A percentile compares a stretch with the other conserved stretches of the same genome.
phyloP scores from a whole-genome alignment of 306 rosid genomes.

The Psophocarpus tetragonolobus region DNA sequence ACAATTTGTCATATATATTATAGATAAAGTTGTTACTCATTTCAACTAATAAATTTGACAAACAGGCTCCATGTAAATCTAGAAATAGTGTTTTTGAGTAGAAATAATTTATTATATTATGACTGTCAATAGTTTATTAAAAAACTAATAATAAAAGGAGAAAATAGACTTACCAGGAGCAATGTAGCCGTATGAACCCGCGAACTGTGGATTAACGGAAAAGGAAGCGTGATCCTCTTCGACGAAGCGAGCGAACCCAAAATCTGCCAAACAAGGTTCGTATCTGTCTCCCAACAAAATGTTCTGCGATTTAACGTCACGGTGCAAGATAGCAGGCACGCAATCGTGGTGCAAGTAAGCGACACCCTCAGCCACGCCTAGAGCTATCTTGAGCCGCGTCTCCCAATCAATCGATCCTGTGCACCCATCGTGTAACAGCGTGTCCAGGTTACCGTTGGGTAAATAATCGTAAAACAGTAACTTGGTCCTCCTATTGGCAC shows the following conservation, averaged over 20 bases:
- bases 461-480: slow-evolving; percentile 72
- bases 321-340: slow-evolving; percentile 90
- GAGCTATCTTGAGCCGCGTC: slow-evolving; percentile 80
- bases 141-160: not conserved
- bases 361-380: slow-evolving; percentile 82
- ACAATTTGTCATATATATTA: not conserved
- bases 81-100: not conserved
- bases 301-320: slow-evolving; percentile 83
- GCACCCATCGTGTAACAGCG: slow-evolving; percentile 68
- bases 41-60: not conserved
- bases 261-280: slow-evolving; percentile 89
- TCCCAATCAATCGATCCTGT: slow-evolving; percentile 83
- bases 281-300: slow-evolving; percentile 72
- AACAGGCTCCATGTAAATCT: not conserved
- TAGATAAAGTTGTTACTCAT: not conserved
- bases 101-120: not conserved
- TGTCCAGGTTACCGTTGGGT: slow-evolving; percentile 65
- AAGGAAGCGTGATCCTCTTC: slow-evolving; percentile 68
- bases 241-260: slow-evolving; percentile 80
- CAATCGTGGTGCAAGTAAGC: slow-evolving; percentile 93
- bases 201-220: slow-evolving; percentile 70
- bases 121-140: no score
- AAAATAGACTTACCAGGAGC: slow-evolving; percentile 69
- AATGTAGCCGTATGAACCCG: slow-evolving; percentile 95
- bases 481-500: slow-evolving; percentile 69